These are phyloP conservation scores for Gossypium australe DNA, from an alignment of 345 rosid genomes.

Conservation along the genomic window DNA sequence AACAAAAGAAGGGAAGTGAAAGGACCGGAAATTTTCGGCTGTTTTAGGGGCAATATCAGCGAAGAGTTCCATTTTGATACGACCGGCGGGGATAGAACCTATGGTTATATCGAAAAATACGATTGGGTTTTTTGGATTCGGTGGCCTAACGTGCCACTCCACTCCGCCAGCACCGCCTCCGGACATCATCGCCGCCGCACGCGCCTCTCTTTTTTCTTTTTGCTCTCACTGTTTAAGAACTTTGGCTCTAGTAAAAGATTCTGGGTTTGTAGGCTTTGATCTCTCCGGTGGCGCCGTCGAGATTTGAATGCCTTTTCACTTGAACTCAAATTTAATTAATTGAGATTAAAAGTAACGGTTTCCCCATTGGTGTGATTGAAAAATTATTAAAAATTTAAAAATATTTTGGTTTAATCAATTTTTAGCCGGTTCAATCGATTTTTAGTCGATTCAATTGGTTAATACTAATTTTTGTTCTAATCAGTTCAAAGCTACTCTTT, in stretches of 20 bases:
- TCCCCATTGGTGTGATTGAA: too few species aligned
- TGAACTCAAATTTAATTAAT: too few species aligned
- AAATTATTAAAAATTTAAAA: too few species aligned
- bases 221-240: neutral
- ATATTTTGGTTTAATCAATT: too few species aligned
- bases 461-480: too few species aligned
- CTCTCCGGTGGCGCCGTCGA: neutral
- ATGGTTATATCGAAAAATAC: conserved; percentile 93
- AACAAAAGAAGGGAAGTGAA: neutral
- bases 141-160: conserved; percentile 95
- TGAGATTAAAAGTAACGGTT: too few species aligned
- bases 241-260: neutral
- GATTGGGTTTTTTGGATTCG: conserved; percentile 85
- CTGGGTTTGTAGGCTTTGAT: neutral
- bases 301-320: too few species aligned
- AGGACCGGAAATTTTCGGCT: conserved; percentile 89
- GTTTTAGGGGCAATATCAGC: conserved; percentile 89
- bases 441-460: too few species aligned
- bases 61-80: conserved; percentile 97
- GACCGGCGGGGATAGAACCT: conserved; percentile 88
- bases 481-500: too few species aligned
- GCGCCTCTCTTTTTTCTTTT: neutral
- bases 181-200: conserved; percentile 35
- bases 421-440: too few species aligned
- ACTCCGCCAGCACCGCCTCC: conserved; percentile 39